Base-by-base conservation (phyloP, 2,329 filamentous ascomycete species). In the Beauveria pseudobassiana region DNA sequence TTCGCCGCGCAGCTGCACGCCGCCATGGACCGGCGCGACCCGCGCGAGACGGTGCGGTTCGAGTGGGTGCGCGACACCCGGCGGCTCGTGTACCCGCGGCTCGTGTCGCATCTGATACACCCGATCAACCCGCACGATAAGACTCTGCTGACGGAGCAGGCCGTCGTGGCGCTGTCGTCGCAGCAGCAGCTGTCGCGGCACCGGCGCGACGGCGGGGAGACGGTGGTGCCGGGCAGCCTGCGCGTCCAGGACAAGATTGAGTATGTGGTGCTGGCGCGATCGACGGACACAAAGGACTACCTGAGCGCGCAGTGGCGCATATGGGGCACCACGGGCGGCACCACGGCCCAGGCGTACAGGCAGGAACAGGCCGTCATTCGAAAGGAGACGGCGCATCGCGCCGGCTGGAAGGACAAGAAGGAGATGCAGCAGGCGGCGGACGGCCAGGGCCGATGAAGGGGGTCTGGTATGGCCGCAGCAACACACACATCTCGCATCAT, bases 261-360 rank as follows among this genome's bases (percentile, higher is more conserved):
- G 76, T 84, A 90, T 68, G 65, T 91, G 5, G 86, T 89, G 45
- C 65, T 91, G 51, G 83, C 85, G 68, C 69, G 78, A 30, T 62
- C 72, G 34, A 64, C 82, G 49, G 74, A 80, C 68, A 75, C 73
- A 52, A 72, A 69, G 59, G 82, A 81, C 22, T 82, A 76, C 65
- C 70, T 76, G 69, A 71, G 78, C 61, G 74, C 72, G 30, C 76
- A 79, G 2, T 91, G 88, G 88, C 79, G 77, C 69, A 72, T 90
- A 56, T 88, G 87, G 82, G 87, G 88, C 16, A 87, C 84, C 22
- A 75, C 83, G 34, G 72, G 80, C 48, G 79, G 83, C 67, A 84
- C 81, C 14, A 81, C 79, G 1, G 69, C 81, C 2, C 74, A 82
- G 64, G 65, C 62, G 5, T 78, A 73, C 49, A 38, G 67, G 26